Percentiles rank a stretch among this genome's conserved stretches.
phyloP scores from a whole-genome alignment of 169 alveolate species.

The Eimeria maxima region DNA sequence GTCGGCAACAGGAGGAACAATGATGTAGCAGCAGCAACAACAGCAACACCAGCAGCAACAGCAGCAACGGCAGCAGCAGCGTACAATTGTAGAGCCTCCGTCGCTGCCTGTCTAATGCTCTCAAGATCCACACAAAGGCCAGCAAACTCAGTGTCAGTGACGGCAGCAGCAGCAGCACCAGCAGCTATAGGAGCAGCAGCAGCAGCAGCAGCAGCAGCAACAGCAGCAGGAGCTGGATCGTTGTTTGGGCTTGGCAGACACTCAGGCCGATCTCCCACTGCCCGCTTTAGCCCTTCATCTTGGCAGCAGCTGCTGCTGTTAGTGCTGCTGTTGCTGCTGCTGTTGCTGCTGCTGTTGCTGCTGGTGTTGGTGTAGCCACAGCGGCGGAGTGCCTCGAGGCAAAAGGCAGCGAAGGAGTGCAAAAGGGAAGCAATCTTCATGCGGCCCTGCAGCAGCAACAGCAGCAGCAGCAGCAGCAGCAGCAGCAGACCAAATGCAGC shows the following conservation, averaged over 20 bases:
- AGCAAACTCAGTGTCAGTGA: background rate
- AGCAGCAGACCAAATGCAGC: conserved; percentile 45
- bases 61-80: background rate
- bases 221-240: conserved; percentile 19
- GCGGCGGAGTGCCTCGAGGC: conserved; percentile 26
- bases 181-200: conserved; percentile 55
- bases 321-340: background rate
- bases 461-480: conserved; percentile 45
- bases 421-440: conserved; percentile 49
- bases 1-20: background rate
- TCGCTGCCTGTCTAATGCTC: conserved; percentile 32
- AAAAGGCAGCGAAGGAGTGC: conserved; percentile 68
- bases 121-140: conserved; percentile 26
- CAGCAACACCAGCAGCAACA: conserved; percentile 45
- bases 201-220: conserved; percentile 23
- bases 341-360: conserved; percentile 29
- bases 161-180: background rate
- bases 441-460: conserved; percentile 69
- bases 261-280: background rate
- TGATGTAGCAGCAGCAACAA: conserved; percentile 36
- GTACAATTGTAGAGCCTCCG: background rate
- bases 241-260: background rate
- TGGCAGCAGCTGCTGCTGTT: background rate
- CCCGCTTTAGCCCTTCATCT: background rate
- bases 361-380: conserved; percentile 12